These are phyloP conservation scores for Aspergillus bombycis DNA, from an alignment of 2,329 filamentous ascomycete species.

Conservation along the genomic window DNA sequence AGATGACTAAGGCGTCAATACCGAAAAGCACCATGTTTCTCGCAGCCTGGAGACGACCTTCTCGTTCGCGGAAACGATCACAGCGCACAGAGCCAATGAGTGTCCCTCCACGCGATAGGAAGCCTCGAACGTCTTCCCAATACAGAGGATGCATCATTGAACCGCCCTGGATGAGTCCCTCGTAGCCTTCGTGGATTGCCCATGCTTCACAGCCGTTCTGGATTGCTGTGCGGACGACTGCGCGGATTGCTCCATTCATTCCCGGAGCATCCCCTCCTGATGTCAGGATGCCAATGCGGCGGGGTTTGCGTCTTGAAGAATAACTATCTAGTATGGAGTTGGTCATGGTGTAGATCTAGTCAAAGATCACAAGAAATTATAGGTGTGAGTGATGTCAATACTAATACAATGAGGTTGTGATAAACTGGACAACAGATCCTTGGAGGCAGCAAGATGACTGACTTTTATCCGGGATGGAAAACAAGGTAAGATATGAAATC, in stretches of 20 bases:
- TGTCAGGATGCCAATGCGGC: slow-evolving; percentile 86
- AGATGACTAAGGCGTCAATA: slow-evolving; percentile 95
- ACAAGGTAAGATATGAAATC: not conserved
- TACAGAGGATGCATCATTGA: slow-evolving; percentile 83
- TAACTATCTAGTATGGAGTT: slow-evolving; percentile 20
- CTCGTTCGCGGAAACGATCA: slow-evolving; percentile 86
- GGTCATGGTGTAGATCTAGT: not conserved
- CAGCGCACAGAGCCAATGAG: slow-evolving; percentile 94
- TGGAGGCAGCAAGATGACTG: not conserved
- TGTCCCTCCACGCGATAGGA: slow-evolving; percentile 90
- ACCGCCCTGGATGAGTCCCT: slow-evolving; percentile 87
- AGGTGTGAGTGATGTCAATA: not conserved
- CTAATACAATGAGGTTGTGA: not conserved
- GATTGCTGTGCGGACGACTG: slow-evolving; percentile 89
- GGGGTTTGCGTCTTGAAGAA: slow-evolving; percentile 50
- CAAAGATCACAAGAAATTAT: not conserved
- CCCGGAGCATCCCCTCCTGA: slow-evolving; percentile 92
- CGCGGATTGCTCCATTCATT: slow-evolving; percentile 90
- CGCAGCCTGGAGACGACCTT: slow-evolving; percentile 79
- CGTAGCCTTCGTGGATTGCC: slow-evolving; percentile 91
- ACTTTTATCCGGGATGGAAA: not conserved
- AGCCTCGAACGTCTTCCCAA: slow-evolving; percentile 94
- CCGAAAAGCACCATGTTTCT: slow-evolving; percentile 93
- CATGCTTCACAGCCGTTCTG: slow-evolving; percentile 79
- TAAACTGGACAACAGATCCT: not conserved